Percentiles rank a stretch among this genome's conserved stretches.
phyloP scores from a whole-genome alignment of 2,329 filamentous ascomycete genomes.

The Endothia cerciana region DNA sequence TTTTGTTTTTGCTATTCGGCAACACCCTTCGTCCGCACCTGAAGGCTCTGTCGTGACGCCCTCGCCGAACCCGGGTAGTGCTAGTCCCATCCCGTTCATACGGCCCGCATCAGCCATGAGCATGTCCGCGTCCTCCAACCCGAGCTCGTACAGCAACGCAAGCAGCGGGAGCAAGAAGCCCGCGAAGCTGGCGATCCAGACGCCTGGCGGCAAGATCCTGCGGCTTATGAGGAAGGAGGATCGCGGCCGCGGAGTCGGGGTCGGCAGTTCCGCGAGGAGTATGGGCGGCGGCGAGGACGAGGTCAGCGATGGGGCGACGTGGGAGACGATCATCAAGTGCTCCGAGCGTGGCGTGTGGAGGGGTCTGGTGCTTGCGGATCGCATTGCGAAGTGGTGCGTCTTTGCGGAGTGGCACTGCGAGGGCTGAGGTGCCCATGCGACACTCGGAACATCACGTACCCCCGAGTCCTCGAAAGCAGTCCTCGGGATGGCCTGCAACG shows the following conservation, averaged over 20 bases:
- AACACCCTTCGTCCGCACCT: constrained; percentile 72
- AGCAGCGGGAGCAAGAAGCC: constrained; percentile 71
- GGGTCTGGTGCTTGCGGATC: constrained; percentile 79
- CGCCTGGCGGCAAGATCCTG: constrained; percentile 91
- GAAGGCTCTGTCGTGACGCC: constrained; percentile 45
- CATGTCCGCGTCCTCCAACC: constrained; percentile 63
- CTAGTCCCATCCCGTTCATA: constrained; percentile 64
- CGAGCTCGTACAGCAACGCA: constrained; percentile 56
- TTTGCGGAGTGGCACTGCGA: constrained; percentile 82
- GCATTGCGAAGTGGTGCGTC: constrained; percentile 87
- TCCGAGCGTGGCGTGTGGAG: constrained; percentile 81
- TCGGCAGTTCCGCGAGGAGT: constrained; percentile 39
- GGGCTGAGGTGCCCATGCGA: constrained; percentile 25
- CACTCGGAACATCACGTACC: background rate
- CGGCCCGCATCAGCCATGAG: constrained; percentile 68
- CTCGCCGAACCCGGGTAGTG: constrained; percentile 50
- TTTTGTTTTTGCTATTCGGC: constrained; percentile 93
- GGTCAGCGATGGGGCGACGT: constrained; percentile 70
- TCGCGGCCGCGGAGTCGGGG: constrained; percentile 54
- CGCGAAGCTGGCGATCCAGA: constrained; percentile 93
- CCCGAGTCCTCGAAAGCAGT: background rate
- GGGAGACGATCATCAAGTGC: constrained; percentile 92
- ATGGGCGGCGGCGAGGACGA: constrained; percentile 52
- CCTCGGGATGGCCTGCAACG: background rate
- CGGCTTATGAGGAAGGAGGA: constrained; percentile 83